These are phyloP conservation scores for Yarrowia sp. DNA, from an alignment of 805 yeast genomes.

Conservation along the genomic window DNA sequence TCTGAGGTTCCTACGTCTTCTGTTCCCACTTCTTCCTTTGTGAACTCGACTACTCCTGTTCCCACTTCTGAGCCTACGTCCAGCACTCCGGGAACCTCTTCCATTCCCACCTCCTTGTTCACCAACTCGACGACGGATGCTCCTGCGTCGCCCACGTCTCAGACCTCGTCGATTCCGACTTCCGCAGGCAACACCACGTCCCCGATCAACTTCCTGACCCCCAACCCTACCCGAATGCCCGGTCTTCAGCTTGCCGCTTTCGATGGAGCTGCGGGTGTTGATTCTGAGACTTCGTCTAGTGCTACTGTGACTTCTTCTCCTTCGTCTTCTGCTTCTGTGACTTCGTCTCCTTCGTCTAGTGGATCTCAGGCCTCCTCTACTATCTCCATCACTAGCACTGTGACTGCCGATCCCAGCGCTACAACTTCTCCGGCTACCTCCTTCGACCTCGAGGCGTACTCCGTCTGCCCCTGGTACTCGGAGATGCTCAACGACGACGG, in stretches of 20 bases:
- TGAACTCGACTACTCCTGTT: background rate
- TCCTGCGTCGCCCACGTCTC: background rate
- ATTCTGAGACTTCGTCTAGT: background rate
- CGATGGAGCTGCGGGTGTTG: background rate
- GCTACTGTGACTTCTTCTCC: background rate
- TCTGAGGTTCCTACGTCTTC: background rate
- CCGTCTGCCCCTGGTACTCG: slow-evolving; percentile 27
- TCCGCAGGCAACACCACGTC: background rate
- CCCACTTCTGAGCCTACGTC: background rate
- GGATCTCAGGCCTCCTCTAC: too few relatives aligned
- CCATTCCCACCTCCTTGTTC: background rate
- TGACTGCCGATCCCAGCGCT: slow-evolving; percentile 3
- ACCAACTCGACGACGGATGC: background rate
- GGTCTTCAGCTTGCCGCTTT: background rate
- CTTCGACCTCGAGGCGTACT: slow-evolving; percentile 10
- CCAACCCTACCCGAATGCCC: slow-evolving; percentile 4
- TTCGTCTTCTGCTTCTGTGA: background rate
- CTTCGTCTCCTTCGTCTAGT: background rate
- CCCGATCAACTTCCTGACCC: background rate
- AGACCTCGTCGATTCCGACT: background rate
- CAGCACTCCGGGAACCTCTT: background rate
- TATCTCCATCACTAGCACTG: background rate
- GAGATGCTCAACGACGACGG: slow-evolving; percentile 6
- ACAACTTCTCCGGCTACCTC: slow-evolving; percentile 2
- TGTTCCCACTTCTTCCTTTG: background rate